phyloP scores from a whole-genome alignment of 202 grass and related monocot species.

The Sporobolus alterniflorus region DNA sequence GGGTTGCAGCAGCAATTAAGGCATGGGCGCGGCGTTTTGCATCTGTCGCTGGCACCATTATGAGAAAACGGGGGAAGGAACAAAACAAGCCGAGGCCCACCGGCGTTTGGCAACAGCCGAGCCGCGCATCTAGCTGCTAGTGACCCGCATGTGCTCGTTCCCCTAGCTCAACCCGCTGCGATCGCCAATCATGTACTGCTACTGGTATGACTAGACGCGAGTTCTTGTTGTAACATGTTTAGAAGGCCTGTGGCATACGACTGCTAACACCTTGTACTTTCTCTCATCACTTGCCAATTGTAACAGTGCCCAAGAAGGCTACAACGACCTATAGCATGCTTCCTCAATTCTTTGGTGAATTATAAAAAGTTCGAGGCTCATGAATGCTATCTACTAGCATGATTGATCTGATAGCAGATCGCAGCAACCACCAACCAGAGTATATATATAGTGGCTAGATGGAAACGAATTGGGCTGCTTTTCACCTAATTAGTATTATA shows the following conservation, averaged over 20 bases:
- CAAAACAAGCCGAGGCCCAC: slow-evolving; percentile 54
- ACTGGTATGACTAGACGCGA: too few relatives aligned
- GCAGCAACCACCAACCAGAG: neutral
- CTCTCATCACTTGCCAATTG: slow-evolving; percentile 15
- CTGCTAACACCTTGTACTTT: too few relatives aligned
- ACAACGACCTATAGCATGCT: too few relatives aligned
- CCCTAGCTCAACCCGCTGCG: neutral
- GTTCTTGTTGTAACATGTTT: too few relatives aligned
- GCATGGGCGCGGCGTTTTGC: slow-evolving; percentile 44
- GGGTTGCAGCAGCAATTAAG: slow-evolving; percentile 46
- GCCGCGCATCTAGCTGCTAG: slow-evolving; percentile 3
- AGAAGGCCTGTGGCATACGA: too few relatives aligned
- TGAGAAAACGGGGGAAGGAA: slow-evolving; percentile 46
- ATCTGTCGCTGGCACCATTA: slow-evolving; percentile 59
- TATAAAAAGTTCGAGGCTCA: too few relatives aligned
- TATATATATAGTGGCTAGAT: neutral
- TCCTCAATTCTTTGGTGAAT: too few relatives aligned
- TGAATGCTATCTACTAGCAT: neutral
- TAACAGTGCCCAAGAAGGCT: neutral
- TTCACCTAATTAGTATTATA: neutral
- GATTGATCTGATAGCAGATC: neutral
- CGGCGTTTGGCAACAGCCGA: slow-evolving; percentile 37
- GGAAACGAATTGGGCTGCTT: neutral
- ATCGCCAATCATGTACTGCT: slow-evolving; percentile 23
- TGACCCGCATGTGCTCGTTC: slow-evolving; percentile 35